phyloP scores from a whole-genome alignment of 129 eudicot genomes.

The Apium graveolens region DNA sequence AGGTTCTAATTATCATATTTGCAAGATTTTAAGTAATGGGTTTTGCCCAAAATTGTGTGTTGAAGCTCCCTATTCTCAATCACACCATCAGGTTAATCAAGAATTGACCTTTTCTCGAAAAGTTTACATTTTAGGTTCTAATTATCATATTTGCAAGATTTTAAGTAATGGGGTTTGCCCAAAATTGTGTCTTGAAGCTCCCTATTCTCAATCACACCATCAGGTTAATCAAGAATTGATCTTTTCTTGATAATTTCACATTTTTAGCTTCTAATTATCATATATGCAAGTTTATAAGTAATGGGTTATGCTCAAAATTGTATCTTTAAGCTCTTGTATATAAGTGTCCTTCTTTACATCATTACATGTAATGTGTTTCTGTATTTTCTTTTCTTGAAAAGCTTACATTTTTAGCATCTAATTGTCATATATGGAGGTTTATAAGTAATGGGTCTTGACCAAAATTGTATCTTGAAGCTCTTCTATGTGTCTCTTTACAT shows the following conservation, averaged over 20 bases:
- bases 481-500: background rate
- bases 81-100: conserved; percentile 43
- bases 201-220: background rate
- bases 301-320: background rate
- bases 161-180: background rate
- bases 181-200: background rate
- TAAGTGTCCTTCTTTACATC: background rate
- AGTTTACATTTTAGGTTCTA: background rate
- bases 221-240: too few relatives aligned
- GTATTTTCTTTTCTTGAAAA: background rate
- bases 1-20: background rate
- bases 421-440: background rate
- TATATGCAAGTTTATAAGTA: background rate
- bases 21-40: background rate
- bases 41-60: background rate
- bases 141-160: background rate
- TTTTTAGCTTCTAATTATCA: background rate
- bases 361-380: too few relatives aligned
- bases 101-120: background rate
- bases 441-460: background rate
- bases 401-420: background rate
- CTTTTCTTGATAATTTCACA: background rate
- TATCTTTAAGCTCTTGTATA: background rate
- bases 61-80: background rate
- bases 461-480: background rate